Evolutionary conservation across 1,139 yeast genomes (phyloP), one percentile per base, ranked within the genome.

Genomic region (Yamadazyma dushanensis): DNA sequence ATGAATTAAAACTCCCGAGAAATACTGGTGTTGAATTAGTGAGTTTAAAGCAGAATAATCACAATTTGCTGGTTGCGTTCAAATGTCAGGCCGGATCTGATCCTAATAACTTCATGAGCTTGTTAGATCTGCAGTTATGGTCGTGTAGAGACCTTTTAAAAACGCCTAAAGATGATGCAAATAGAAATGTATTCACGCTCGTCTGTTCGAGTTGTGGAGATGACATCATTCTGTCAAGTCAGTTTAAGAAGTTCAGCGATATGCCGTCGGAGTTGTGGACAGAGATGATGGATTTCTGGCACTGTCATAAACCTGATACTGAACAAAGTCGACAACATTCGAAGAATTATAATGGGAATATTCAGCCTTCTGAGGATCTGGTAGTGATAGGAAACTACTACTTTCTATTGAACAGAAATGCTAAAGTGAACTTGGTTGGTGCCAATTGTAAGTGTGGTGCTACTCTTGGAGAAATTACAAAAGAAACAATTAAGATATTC

Each of bases 241-340:
- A 53, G 1, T 54, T 64, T 17, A 23, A 39, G 5, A 56, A 54
- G 22, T 59, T 83, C 31, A 60, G 67, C 45, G 86, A 87, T 30
- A 75, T 90, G 81, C 98, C 98, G 0, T 84, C 95, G 1, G 97
- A 89, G 50, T 69, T 80, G 37, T 92, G 98, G 98, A 78, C 85
- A 9, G 98, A 92, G 54, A 68, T 92, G 75, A 85, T 92, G 96
- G 97, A 92, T 43, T 85, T 84, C 46, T 92, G 98, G 98, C 97
- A 92, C 57, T 92, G 98, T 54, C 97, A 92, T 56, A 89, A 89
- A 54, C 97, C 98, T 2, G 66, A 67, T 16, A 57, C 63, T 25
- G 40, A 43, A 7, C 32, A 37, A n/a, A 37, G 32, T 24, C 27
- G 18, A 8, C 27, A 25, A 3, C 24, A 31, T 8, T 32, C 39